Percentiles rank a stretch among this genome's conserved stretches.
phyloP scores from a whole-genome alignment of 495 filamentous ascomycete species.

The Talaromyces thailandensis region DNA sequence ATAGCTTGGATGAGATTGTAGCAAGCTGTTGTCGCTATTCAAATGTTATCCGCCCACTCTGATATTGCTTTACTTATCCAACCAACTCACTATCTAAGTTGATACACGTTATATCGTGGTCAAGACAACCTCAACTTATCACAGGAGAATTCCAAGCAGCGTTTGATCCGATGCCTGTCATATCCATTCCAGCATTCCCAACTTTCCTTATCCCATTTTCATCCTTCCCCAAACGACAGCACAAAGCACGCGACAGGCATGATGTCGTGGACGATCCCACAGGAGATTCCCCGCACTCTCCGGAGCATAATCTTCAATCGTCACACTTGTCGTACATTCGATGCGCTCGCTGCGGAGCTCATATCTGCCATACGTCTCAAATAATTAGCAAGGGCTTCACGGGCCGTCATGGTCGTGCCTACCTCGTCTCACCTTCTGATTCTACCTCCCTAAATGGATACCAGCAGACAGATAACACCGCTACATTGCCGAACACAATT shows the following conservation, averaged over 20 bases:
- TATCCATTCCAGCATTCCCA: slow-evolving; percentile 21
- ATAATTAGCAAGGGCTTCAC: slow-evolving; percentile 90
- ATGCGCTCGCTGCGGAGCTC: slow-evolving; percentile 63
- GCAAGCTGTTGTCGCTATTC: background rate
- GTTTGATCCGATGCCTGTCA: background rate
- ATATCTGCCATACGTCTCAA: slow-evolving; percentile 67
- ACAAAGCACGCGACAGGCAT: slow-evolving; percentile 7
- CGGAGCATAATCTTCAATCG: slow-evolving; percentile 22
- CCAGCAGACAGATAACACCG: background rate
- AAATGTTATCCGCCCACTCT: background rate
- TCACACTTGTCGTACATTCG: slow-evolving; percentile 51
- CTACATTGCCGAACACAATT: slow-evolving; percentile 44
- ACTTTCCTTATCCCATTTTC: slow-evolving; percentile 46
- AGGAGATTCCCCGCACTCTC: slow-evolving; percentile 7
- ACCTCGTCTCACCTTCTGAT: slow-evolving; percentile 53
- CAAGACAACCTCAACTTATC: background rate
- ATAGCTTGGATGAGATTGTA: background rate
- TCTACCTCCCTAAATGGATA: background rate
- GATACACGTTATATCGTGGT: background rate
- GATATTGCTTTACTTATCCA: background rate
- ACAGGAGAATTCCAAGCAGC: background rate
- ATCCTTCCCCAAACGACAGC: slow-evolving; percentile 35
- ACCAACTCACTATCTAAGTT: background rate
- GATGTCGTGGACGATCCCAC: slow-evolving; percentile 4
- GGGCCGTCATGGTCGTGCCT: slow-evolving; percentile 87